Conservation (phyloP, 768 basidiomycete species). For the Suillus clintonianus region DNA sequence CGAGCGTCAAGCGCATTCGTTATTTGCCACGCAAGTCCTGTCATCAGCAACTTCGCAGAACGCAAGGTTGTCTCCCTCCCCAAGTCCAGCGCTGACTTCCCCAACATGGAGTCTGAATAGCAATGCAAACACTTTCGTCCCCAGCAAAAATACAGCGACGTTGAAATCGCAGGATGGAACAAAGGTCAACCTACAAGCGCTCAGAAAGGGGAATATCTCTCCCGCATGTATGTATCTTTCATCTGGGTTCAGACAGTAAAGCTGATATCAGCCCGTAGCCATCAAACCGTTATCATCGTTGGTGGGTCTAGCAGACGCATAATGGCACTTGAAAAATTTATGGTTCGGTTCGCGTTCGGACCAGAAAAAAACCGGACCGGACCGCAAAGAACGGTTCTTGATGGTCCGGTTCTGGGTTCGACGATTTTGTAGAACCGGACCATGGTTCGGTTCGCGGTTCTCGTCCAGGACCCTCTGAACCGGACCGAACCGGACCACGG, state of each 20-base stretch:
- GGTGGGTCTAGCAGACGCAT: background rate
- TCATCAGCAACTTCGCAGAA: constrained; percentile 5
- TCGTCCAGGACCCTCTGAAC: too few species aligned
- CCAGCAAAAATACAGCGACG: constrained; percentile 14
- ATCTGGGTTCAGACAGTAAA: background rate
- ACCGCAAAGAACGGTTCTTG: too few species aligned
- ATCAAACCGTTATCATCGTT: background rate
- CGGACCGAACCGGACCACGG: too few species aligned
- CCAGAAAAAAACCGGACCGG: too few species aligned
- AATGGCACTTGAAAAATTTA: too few species aligned
- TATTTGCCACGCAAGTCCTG: constrained; percentile 7
- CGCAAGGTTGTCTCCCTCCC: background rate
- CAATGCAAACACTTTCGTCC: constrained; percentile 27
- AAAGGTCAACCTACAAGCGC: constrained; percentile 13
- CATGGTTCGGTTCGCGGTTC: too few species aligned
- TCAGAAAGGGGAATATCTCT: constrained; percentile 22
- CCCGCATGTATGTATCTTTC: constrained; percentile 22
- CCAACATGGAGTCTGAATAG: constrained; percentile 20
- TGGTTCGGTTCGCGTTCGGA: too few species aligned
- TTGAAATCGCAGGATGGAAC: constrained; percentile 23
- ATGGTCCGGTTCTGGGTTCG: too few species aligned
- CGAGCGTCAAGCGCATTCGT: constrained; percentile 14
- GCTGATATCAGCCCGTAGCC: background rate
- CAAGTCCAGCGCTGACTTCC: background rate
- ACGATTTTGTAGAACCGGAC: too few species aligned